These are phyloP conservation scores for Fusarium secorum DNA, from an alignment of 2,329 filamentous ascomycete genomes.

Conservation along the genomic window DNA sequence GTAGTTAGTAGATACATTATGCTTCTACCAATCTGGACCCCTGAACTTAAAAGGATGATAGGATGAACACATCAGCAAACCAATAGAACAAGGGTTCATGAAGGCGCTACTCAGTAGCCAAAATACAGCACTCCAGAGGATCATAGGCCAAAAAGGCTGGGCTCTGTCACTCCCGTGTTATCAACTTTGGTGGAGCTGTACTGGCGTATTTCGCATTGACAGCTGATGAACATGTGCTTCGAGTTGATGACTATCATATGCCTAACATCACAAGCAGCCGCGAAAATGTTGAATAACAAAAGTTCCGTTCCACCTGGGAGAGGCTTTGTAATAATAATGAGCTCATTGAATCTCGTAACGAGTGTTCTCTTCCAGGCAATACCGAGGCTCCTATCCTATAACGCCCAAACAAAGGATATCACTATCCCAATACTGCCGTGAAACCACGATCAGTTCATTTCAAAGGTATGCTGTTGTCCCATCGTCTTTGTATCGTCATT, in stretches of 20 bases:
- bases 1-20: not conserved
- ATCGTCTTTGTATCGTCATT: conserved; percentile 10
- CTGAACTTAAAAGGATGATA: not conserved
- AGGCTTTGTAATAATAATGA: not conserved
- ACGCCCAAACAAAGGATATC: conserved; percentile 30
- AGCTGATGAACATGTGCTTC: not conserved
- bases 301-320: not conserved
- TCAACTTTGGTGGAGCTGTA: not conserved
- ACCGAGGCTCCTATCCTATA: conserved; percentile 31
- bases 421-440: conserved; percentile 9
- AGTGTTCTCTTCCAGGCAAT: conserved; percentile 21
- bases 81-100: not conserved
- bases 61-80: not conserved
- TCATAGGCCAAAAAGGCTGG: not conserved
- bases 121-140: not conserved
- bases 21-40: not conserved
- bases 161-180: not conserved
- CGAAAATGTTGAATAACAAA: not conserved
- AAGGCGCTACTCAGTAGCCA: not conserved
- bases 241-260: not conserved
- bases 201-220: not conserved
- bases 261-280: not conserved
- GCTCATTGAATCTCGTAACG: conserved; percentile 18
- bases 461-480: conserved; percentile 20
- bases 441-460: conserved; percentile 6